These are phyloP conservation scores for Stagonosporopsis vannaccii DNA, from an alignment of 2,329 filamentous ascomycete species.

Conservation along the genomic window DNA sequence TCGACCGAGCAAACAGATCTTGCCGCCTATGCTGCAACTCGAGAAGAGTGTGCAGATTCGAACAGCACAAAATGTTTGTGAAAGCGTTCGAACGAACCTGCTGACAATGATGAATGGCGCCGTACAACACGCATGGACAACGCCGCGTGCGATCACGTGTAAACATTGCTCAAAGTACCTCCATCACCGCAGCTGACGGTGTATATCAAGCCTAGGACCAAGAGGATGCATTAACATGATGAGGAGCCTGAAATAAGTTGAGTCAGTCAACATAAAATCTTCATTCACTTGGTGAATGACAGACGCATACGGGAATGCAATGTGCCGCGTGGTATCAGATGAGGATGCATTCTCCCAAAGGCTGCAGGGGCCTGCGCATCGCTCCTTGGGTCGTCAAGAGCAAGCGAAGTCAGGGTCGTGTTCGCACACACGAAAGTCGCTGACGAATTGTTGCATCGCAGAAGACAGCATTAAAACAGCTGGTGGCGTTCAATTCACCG, in stretches of 20 bases:
- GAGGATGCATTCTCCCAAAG: background rate
- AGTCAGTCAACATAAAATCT: too few species aligned
- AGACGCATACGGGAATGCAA: conserved; percentile 1
- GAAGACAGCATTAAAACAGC: background rate
- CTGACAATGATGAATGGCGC: background rate
- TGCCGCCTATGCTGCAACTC: background rate
- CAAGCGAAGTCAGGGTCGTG: conserved; percentile 4
- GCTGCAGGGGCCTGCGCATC: conserved; percentile 1
- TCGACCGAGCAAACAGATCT: conserved; percentile 2
- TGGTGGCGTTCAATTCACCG: background rate
- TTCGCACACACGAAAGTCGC: conserved; percentile 1
- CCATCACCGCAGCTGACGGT: background rate
- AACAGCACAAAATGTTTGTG: background rate
- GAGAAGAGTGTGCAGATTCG: background rate
- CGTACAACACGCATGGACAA: too few species aligned
- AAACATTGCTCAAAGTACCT: background rate
- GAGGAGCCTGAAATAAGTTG: too few species aligned
- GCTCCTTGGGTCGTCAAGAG: conserved; percentile 1
- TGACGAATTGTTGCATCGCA: background rate
- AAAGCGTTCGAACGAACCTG: background rate
- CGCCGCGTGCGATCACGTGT: background rate
- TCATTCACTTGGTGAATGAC: background rate
- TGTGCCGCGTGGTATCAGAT: background rate
- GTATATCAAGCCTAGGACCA: background rate
- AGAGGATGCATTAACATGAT: background rate